These are phyloP conservation scores for Cladosporium sphaerospermum DNA, from an alignment of 2,329 filamentous ascomycete species.

Conservation along the genomic window DNA sequence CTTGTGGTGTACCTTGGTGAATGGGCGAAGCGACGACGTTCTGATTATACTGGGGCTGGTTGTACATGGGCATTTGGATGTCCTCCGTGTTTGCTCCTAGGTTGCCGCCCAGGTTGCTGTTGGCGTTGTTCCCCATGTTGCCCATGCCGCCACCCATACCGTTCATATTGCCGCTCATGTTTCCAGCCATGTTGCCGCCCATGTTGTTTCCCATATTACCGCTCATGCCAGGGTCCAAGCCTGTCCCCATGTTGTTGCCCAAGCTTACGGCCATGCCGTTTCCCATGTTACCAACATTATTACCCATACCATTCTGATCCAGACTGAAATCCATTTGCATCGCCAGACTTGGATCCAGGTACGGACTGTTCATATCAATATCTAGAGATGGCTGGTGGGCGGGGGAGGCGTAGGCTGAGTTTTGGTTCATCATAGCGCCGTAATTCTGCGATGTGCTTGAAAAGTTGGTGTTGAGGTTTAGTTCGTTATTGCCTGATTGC, in stretches of 20 bases:
- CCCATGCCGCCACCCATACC: neutral
- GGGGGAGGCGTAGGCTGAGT: conserved; percentile 40
- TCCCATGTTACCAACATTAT: conserved; percentile 20
- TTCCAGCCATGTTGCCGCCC: neutral
- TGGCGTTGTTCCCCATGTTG: conserved; percentile 14
- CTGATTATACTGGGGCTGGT: conserved; percentile 33
- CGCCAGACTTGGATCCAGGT: conserved; percentile 32
- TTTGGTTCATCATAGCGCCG: conserved; percentile 32
- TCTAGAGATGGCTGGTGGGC: conserved; percentile 35
- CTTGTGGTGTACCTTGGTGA: conserved; percentile 16
- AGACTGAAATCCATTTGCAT: conserved; percentile 39
- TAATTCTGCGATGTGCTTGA: conserved; percentile 29
- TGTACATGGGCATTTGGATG: conserved; percentile 34
- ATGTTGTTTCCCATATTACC: neutral
- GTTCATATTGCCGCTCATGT: neutral
- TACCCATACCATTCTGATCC: conserved; percentile 23
- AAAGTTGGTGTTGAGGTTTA: conserved; percentile 39
- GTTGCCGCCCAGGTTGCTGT: conserved; percentile 17
- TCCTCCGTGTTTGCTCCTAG: conserved; percentile 20
- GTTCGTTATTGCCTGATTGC: conserved; percentile 25
- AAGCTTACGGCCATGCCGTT: neutral
- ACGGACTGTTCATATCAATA: conserved; percentile 39
- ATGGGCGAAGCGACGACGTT: conserved; percentile 38
- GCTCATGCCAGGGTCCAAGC: neutral
- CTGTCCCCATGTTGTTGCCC: neutral